A percentile compares a stretch with the other conserved stretches of the same genome.
Evolutionary conservation across 345 rosid species (phyloP).

Genomic region (Eucalyptus cloeziana): DNA sequence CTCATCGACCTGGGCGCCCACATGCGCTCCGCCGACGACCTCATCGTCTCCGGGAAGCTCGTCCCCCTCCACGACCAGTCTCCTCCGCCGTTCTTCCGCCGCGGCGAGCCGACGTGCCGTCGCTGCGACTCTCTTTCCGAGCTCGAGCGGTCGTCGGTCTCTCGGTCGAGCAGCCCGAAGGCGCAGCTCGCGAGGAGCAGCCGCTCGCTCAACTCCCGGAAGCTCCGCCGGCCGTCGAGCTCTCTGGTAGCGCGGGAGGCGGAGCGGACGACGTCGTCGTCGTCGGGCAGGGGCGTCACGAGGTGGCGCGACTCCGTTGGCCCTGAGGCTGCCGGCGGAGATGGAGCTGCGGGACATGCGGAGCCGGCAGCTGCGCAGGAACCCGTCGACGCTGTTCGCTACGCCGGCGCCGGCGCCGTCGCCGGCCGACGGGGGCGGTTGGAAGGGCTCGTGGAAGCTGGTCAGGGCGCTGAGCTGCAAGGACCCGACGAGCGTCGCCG

Average conservation of each 20-base stretch:
- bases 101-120: background rate
- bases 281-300: slow-evolving; percentile 7
- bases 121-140: slow-evolving; percentile 52
- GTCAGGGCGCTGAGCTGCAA: slow-evolving; percentile 61
- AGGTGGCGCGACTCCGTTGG: too few species aligned
- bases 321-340: slow-evolving; percentile 42
- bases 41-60: slow-evolving; percentile 58
- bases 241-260: background rate
- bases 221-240: slow-evolving; percentile 7
- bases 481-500: slow-evolving; percentile 40
- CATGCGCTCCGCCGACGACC: slow-evolving; percentile 67
- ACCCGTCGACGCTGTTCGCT: slow-evolving; percentile 23
- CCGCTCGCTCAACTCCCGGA: slow-evolving; percentile 47
- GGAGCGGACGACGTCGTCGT: slow-evolving; percentile 8
- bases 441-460: slow-evolving; percentile 34
- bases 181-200: slow-evolving; percentile 27
- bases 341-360: slow-evolving; percentile 58
- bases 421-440: slow-evolving; percentile 9
- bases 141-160: background rate
- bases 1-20: background rate
- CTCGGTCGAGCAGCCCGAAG: slow-evolving; percentile 1
- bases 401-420: background rate
- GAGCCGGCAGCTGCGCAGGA: slow-evolving; percentile 56
- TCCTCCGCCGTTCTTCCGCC: background rate
- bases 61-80: slow-evolving; percentile 26